Evolutionary conservation across 352 stramenopile species (phyloP), one percentile per base, ranked within the genome.

Genomic region (Saprolegnia diclina): DNA sequence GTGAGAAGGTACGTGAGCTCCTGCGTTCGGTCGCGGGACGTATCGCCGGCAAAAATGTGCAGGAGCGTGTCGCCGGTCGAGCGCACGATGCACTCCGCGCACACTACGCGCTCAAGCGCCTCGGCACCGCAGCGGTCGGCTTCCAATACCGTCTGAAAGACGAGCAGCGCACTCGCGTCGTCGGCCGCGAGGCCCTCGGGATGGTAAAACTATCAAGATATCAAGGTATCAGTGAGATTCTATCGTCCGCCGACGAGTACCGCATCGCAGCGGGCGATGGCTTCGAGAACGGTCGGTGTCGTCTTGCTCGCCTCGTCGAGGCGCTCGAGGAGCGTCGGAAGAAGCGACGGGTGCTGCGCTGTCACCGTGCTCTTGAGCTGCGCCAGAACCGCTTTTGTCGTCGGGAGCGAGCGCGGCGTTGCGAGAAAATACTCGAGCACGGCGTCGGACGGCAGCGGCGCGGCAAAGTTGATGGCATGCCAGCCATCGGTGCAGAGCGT

Each of bases 381-480:
- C 5, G 67, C 46, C 0, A 80, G 48, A 10, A 77, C 79, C 4
- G 74, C 71, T 38, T 77, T 65, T 22, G 81, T 72, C 50, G 75
- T 76, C 1, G 79, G 77, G 18, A 86, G 55, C 7, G 74, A 73
- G 35, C 81, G 69, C 5, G 74, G n/a, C 24, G 78, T 56, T 26
- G 73, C 69, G 5, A 86, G 52, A 14, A 86, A 38, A 54, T 71
- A 77, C 22, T 77, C 66, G 5, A 86, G 29, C 29, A 35, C 29
- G 2, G 29, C 29, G 29, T 35, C 29, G 29, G 29, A 35, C 29
- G 29, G 5, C 29, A 35, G 29, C 29, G 29, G 5, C 29, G 29
- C 29, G 29, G 29, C 29, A 68, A 86, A 86, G 55, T 86, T 86
- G 38, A 86, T 72, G 11, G 77, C 56, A 56, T 77, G 83, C 77